phyloP scores from a whole-genome alignment of 352 stramenopile species.

The Phytophthora tubulina region DNA sequence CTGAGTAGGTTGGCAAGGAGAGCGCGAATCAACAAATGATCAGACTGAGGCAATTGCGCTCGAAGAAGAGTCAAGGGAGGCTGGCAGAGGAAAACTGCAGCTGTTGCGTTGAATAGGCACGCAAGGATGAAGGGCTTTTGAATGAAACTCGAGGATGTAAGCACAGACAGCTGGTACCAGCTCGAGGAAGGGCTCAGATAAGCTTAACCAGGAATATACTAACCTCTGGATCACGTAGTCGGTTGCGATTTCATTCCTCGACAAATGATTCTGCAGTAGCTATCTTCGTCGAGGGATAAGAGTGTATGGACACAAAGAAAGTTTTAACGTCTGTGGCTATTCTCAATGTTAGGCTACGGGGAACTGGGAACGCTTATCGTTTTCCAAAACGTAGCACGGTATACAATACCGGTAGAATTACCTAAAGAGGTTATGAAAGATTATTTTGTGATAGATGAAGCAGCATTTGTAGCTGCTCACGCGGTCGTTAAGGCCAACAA shows the following conservation, averaged over 20 bases:
- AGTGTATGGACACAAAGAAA: not conserved
- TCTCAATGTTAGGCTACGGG: too few species aligned
- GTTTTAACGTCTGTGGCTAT: not conserved
- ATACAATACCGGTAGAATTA: too few species aligned
- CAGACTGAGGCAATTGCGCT: not conserved
- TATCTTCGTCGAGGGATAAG: slow-evolving; percentile 19
- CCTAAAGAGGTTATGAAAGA: too few species aligned
- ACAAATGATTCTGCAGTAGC: slow-evolving; percentile 1
- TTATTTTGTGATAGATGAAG: too few species aligned
- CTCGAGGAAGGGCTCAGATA: slow-evolving; percentile 16
- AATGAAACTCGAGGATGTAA: not conserved
- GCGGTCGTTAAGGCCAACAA: too few species aligned
- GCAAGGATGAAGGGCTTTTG: slow-evolving; percentile 10
- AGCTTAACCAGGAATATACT: not conserved
- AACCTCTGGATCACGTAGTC: too few species aligned
- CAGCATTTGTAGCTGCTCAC: too few species aligned
- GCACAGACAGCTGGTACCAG: not conserved
- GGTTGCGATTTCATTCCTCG: not conserved
- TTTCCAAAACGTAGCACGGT: too few species aligned
- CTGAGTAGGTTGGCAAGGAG: slow-evolving; percentile 4
- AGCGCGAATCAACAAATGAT: slow-evolving; percentile 25
- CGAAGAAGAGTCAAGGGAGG: not conserved
- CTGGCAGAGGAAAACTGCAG: slow-evolving; percentile 19
- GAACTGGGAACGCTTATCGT: too few species aligned
- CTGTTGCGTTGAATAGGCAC: slow-evolving; percentile 30